These are phyloP conservation scores for Aspergillus flavus DNA, from an alignment of 2,329 filamentous ascomycete genomes.

Conservation along the genomic window DNA sequence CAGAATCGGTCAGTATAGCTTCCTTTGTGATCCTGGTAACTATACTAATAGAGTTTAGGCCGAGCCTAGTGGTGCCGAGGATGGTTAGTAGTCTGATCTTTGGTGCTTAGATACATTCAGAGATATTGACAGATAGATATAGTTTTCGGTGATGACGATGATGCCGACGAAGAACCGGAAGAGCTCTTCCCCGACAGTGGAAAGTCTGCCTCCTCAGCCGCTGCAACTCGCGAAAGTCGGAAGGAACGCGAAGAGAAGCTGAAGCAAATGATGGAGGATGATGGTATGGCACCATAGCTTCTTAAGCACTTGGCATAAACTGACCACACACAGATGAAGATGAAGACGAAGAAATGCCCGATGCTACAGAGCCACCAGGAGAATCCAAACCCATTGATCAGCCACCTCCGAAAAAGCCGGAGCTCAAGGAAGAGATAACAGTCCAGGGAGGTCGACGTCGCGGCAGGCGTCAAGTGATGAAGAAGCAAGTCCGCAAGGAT, in stretches of 20 bases:
- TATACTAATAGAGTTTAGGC: conserved; percentile 30
- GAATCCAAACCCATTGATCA: conserved; percentile 41
- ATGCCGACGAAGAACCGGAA: conserved; percentile 60
- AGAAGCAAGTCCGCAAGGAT: conserved; percentile 84
- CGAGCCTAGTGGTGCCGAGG: conserved; percentile 47
- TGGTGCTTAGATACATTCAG: not conserved
- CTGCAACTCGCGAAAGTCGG: conserved; percentile 45
- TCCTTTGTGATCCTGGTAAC: conserved; percentile 16
- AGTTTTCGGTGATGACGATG: conserved; percentile 56
- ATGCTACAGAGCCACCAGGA: conserved; percentile 48
- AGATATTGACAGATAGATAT: conserved; percentile 31
- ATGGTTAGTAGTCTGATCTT: conserved; percentile 45
- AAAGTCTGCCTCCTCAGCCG: conserved; percentile 40
- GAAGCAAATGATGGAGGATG: conserved; percentile 75
- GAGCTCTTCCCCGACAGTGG: conserved; percentile 50
- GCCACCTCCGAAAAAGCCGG: conserved; percentile 46
- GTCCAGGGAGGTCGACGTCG: conserved; percentile 68
- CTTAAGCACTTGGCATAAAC: conserved; percentile 31
- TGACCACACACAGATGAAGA: conserved; percentile 24
- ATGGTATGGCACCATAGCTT: conserved; percentile 39
- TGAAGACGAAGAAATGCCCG: conserved; percentile 61
- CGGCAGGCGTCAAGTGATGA: conserved; percentile 78
- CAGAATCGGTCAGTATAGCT: conserved; percentile 40
- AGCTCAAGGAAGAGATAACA: conserved; percentile 55
- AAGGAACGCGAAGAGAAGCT: conserved; percentile 68